Evolutionary conservation across 768 basidiomycete species (phyloP), one percentile per base, ranked within the genome.

Genomic region (Boletus subcaerulescens): DNA sequence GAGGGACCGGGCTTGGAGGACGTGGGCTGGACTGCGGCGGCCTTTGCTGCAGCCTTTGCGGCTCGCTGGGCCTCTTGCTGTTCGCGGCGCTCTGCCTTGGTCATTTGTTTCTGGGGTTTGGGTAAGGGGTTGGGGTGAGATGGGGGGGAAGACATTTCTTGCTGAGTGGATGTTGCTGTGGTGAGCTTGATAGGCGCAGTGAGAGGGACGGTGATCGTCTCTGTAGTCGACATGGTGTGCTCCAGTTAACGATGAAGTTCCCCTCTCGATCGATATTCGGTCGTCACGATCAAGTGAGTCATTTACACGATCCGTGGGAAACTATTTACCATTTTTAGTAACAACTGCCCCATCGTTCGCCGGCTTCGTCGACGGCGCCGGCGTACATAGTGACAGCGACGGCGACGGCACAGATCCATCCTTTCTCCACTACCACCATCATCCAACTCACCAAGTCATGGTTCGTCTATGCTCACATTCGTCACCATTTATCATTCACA

Each of bases 41-140:
- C 62, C 77, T 85, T 65, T 67, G 76, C 56, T 15, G 74, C 74
- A 2, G 75, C 77, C 71, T 92, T 92, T n/a, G 87, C 87, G 11
- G 89, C 90, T 49, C 89, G 79, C 64, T 93, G 89, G 59, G 76
- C 78, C 67, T 91, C 89, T 68, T 92, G 90, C 15, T 88, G 77
- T 63, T 89, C 90, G 61, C 88, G 76, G 29, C 90, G 80, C 65
- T 90, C 88, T 5, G 87, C 86, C 71, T 90, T 93, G 29, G 89
- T 83, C 82, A 89, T 86, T 40, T 80, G 78, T 64, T 89, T 88
- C 65, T 89, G 86, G 13, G 82, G 76, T 57, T 76, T 74, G 58
- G 68, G 54, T 36, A 53, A 48, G 22, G 53, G 56, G 53, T 45
- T 52, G 26, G 54, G 45, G 6, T 49, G 54, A n/a, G 58, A 43